A percentile compares a stretch with the other conserved stretches of the same genome.
Conservation (phyloP, 495 filamentous ascomycete genomes). For the Massariosphaeria phaeospora region DNA sequence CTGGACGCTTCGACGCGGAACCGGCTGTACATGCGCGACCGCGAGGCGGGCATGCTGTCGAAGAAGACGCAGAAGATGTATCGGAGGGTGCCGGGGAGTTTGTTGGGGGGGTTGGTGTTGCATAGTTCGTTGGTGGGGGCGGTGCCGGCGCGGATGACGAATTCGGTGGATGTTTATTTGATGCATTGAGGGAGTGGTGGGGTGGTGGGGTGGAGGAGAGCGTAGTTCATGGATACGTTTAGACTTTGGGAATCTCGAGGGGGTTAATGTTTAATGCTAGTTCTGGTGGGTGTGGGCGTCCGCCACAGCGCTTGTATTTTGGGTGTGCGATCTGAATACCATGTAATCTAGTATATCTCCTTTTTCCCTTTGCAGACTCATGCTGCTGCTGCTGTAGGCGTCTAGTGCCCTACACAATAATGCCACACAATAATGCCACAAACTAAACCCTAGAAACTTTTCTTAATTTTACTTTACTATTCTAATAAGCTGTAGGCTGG, state of each 20-base stretch:
- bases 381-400: no score
- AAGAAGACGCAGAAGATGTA: constrained; percentile 28
- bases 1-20: constrained; percentile 27
- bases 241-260: background rate
- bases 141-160: constrained; percentile 21
- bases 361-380: no score
- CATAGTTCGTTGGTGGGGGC: constrained; percentile 25
- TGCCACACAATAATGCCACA: no score
- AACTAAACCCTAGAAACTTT: no score
- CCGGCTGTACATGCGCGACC: constrained; percentile 19
- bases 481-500: no score
- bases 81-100: constrained; percentile 20
- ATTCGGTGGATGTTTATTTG: constrained; percentile 25
- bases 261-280: background rate
- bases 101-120: constrained; percentile 23
- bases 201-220: background rate
- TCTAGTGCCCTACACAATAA: no score
- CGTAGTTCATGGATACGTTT: background rate
- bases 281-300: background rate
- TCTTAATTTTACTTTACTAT: no score
- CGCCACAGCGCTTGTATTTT: no score
- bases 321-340: no score
- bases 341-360: no score
- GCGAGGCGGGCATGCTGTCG: constrained; percentile 11
- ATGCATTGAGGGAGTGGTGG: constrained; percentile 23